Evolutionary conservation across 2,329 filamentous ascomycete species (phyloP).

Genomic region (Zymoseptoria ardabiliae): DNA sequence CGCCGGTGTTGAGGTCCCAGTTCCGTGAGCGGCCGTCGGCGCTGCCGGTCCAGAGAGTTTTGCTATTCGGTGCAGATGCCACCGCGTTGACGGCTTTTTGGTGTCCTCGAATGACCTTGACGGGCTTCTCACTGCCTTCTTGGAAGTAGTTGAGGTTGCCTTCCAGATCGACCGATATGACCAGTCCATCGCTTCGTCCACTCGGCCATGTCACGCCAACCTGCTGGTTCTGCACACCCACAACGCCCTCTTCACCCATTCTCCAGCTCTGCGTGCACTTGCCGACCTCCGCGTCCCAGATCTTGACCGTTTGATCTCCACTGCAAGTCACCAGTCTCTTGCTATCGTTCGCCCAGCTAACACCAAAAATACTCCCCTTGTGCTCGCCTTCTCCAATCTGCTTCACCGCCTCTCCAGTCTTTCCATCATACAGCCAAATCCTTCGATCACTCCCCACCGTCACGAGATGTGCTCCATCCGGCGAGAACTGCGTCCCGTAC

Average conservation of each 20-base stretch:
- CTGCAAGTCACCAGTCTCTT: conserved; percentile 83
- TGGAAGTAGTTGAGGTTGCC: conserved; percentile 87
- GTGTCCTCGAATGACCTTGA: conserved; percentile 73
- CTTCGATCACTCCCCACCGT: conserved; percentile 87
- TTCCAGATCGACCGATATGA: conserved; percentile 82
- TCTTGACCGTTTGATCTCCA: conserved; percentile 86
- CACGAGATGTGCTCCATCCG: conserved; percentile 72
- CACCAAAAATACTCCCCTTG: conserved; percentile 83
- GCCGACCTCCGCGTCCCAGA: conserved; percentile 83
- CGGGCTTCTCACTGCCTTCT: conserved; percentile 61
- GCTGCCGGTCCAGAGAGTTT: conserved; percentile 79
- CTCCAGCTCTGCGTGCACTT: conserved; percentile 75
- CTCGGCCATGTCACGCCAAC: conserved; percentile 88
- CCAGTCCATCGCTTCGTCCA: conserved; percentile 72
- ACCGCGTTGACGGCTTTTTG: conserved; percentile 85
- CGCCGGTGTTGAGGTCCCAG: conserved; percentile 70
- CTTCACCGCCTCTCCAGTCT: conserved; percentile 75
- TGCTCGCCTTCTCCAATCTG: conserved; percentile 79
- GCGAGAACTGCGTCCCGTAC: conserved; percentile 79
- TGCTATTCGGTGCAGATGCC: conserved; percentile 46
- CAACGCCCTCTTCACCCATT: conserved; percentile 65
- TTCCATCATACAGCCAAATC: conserved; percentile 94
- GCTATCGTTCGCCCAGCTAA: conserved; percentile 84
- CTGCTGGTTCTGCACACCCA: conserved; percentile 76
- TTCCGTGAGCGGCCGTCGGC: conserved; percentile 81